phyloP scores from a whole-genome alignment of 225 moss, liverwort and hornwort genomes.

The Asterella californica region DNA sequence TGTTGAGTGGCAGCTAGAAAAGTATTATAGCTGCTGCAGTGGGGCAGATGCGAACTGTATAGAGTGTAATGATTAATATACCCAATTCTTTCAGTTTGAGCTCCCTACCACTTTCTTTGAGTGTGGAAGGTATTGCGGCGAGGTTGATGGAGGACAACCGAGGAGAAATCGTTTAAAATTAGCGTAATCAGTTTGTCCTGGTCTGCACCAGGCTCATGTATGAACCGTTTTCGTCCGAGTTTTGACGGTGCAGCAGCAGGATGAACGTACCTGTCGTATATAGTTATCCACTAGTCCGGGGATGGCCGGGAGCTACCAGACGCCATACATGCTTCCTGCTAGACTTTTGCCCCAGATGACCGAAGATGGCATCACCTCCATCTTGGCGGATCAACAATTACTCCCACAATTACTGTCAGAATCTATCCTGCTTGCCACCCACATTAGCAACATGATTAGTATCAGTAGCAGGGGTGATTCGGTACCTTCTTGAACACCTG shows the following conservation, averaged over 20 bases:
- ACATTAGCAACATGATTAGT: neutral
- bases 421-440: constrained; percentile 58
- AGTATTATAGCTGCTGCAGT: neutral
- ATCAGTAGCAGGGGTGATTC: neutral
- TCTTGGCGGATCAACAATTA: constrained; percentile 31
- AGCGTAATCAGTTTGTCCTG: neutral
- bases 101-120: neutral
- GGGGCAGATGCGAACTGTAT: constrained; percentile 2
- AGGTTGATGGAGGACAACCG: neutral
- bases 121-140: neutral
- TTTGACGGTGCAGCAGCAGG: too few relatives aligned
- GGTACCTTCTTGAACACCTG: too few relatives aligned
- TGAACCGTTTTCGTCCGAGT: neutral
- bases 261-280: constrained; percentile 49
- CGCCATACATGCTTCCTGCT: constrained; percentile 69
- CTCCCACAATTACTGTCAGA: constrained; percentile 56
- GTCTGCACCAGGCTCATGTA: neutral
- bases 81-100: neutral
- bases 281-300: constrained; percentile 77
- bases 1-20: constrained; percentile 5
- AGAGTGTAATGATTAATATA: constrained; percentile 7
- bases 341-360: constrained; percentile 58
- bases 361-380: constrained; percentile 47
- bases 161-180: neutral
- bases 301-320: constrained; percentile 70